phyloP scores from a whole-genome alignment of 345 rosid species.

The Cardamine occulta region DNA sequence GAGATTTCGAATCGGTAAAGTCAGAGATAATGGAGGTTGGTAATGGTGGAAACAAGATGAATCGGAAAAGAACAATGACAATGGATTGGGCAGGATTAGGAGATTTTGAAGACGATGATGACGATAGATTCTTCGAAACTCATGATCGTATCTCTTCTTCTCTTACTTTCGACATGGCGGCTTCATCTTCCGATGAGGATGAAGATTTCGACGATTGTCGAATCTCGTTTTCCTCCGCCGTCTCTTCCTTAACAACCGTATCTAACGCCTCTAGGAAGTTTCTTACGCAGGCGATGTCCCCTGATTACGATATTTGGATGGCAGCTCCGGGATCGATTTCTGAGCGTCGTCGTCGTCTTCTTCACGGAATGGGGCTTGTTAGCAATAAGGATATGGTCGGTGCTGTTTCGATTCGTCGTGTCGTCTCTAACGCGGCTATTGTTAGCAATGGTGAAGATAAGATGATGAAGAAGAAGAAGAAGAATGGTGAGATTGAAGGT shows the following conservation, averaged over 20 bases:
- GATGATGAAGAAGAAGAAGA: background rate
- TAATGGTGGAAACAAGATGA: constrained; percentile 41
- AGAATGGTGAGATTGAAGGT: constrained; percentile 43
- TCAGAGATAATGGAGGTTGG: constrained; percentile 17
- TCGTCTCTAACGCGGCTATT: constrained; percentile 24
- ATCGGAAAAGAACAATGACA: constrained; percentile 61
- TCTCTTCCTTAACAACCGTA: constrained; percentile 46
- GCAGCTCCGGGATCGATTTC: constrained; percentile 81
- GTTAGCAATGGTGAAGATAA: background rate
- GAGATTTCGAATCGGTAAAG: too few species aligned
- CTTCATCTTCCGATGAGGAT: constrained; percentile 68
- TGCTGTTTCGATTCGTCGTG: constrained; percentile 44
- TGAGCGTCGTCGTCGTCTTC: constrained; percentile 77
- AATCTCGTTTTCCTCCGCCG: constrained; percentile 64
- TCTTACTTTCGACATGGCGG: constrained; percentile 56
- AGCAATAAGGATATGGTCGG: constrained; percentile 48
- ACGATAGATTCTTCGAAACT: constrained; percentile 76
- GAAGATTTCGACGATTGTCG: constrained; percentile 72
- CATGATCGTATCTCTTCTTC: constrained; percentile 62
- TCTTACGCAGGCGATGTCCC: constrained; percentile 49
- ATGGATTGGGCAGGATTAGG: constrained; percentile 78
- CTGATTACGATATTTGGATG: constrained; percentile 86
- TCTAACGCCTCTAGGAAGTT: constrained; percentile 49
- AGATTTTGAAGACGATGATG: constrained; percentile 73
- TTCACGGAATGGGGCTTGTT: constrained; percentile 83